Evolutionary conservation across 179 eudicot species (phyloP).

Genomic region (Beta macrorhiza): DNA sequence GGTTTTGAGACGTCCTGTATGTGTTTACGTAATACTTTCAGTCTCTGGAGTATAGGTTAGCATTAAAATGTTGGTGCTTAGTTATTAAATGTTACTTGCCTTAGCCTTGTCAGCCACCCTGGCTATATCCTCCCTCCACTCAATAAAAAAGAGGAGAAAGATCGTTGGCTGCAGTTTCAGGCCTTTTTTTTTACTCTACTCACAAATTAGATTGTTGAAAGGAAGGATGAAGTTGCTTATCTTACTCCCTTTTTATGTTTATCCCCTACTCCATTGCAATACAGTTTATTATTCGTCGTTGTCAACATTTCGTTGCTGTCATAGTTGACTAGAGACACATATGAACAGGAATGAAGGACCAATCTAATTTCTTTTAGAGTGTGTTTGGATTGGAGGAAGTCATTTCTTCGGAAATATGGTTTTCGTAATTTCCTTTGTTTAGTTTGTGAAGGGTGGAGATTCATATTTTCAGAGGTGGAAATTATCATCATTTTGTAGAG

Average conservation of each 20-base stretch:
- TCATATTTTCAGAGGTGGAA: too few relatives aligned
- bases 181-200: too few relatives aligned
- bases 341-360: not conserved
- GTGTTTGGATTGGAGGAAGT: not conserved
- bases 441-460: too few relatives aligned
- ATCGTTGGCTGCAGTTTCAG: not conserved
- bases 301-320: not conserved
- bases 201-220: too few relatives aligned
- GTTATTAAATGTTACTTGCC: not conserved
- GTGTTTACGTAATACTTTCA: not conserved
- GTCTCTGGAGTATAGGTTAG: not conserved
- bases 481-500: too few relatives aligned
- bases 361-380: not conserved
- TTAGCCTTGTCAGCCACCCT: not conserved
- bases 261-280: not conserved
- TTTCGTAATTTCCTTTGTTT: too few relatives aligned
- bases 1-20: not conserved
- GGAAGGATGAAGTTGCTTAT: not conserved
- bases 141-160: not conserved
- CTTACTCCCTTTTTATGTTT: not conserved
- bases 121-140: not conserved
- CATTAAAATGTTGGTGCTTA: not conserved
- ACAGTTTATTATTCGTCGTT: too few relatives aligned
- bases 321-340: not conserved
- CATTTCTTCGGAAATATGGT: too few relatives aligned